Evolutionary conservation across 768 basidiomycete species (phyloP).

Genomic region (Lyophyllum semitale): DNA sequence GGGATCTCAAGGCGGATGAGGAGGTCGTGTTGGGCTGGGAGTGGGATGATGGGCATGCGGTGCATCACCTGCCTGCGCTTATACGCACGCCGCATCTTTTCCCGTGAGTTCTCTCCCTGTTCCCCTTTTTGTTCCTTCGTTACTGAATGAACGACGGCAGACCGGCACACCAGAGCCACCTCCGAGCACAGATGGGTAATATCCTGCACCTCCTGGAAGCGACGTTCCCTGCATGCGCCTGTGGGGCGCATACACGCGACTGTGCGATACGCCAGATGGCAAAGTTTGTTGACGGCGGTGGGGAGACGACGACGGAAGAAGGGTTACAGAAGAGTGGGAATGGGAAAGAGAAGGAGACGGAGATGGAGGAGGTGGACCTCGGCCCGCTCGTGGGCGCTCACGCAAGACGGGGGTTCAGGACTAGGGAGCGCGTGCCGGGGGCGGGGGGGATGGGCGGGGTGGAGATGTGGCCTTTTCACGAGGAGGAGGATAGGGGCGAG

Average conservation of each 20-base stretch:
- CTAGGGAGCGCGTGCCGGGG: constrained; percentile 54
- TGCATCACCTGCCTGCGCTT: constrained; percentile 76
- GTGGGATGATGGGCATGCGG: constrained; percentile 91
- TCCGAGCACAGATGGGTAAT: constrained; percentile 66
- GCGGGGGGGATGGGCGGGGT: constrained; percentile 67
- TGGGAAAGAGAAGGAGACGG: not conserved
- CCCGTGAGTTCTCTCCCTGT: constrained; percentile 44
- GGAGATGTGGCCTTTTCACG: constrained; percentile 40
- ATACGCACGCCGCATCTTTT: constrained; percentile 58
- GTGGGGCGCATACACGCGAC: constrained; percentile 60
- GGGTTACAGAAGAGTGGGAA: not conserved
- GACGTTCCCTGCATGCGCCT: constrained; percentile 76
- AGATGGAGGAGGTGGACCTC: constrained; percentile 39
- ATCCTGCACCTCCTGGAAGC: constrained; percentile 70
- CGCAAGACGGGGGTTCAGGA: constrained; percentile 66
- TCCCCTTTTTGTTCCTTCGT: not conserved
- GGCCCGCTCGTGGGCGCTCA: constrained; percentile 63
- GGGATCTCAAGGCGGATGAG: constrained; percentile 74
- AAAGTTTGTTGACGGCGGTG: constrained; percentile 48
- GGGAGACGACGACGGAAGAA: not conserved
- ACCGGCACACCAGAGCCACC: constrained; percentile 48
- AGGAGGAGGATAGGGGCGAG: constrained; percentile 18
- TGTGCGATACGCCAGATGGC: constrained; percentile 70
- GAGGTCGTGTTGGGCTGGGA: constrained; percentile 94
- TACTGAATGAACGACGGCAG: constrained; percentile 26